Conservation (phyloP, 2,329 filamentous ascomycete species). For the Seiridium unicorne region DNA sequence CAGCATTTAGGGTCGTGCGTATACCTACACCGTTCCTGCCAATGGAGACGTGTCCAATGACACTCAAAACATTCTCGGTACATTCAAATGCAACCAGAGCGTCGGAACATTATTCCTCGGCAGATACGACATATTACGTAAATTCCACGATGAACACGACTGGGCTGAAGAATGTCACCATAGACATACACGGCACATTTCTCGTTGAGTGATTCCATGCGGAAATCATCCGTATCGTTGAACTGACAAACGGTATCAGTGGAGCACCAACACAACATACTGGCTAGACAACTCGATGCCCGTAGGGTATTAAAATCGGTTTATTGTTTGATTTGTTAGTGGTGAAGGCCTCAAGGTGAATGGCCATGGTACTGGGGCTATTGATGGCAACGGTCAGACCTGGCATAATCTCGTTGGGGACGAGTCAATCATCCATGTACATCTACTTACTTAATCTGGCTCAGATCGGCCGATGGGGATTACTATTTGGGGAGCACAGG, state of each 20-base stretch:
- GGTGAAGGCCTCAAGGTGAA: slow-evolving; percentile 48
- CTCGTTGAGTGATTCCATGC: slow-evolving; percentile 36
- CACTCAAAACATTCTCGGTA: slow-evolving; percentile 37
- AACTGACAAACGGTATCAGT: not conserved
- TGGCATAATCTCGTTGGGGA: slow-evolving; percentile 54
- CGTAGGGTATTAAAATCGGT: slow-evolving; percentile 55
- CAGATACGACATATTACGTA: slow-evolving; percentile 41
- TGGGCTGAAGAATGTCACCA: slow-evolving; percentile 36
- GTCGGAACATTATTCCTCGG: slow-evolving; percentile 34
- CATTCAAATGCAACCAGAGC: slow-evolving; percentile 38
- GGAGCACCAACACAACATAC: slow-evolving; percentile 27
- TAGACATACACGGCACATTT: slow-evolving; percentile 36
- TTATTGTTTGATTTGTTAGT: slow-evolving; percentile 52
- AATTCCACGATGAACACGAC: slow-evolving; percentile 43
- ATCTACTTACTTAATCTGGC: slow-evolving; percentile 30
- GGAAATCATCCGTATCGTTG: slow-evolving; percentile 31
- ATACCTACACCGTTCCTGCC: not conserved
- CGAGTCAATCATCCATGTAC: slow-evolving; percentile 39
- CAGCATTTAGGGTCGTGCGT: not conserved
- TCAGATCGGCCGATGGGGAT: slow-evolving; percentile 30
- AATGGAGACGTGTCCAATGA: slow-evolving; percentile 28
- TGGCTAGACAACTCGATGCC: slow-evolving; percentile 50
- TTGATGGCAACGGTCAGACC: slow-evolving; percentile 54
- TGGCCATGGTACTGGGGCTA: slow-evolving; percentile 49
- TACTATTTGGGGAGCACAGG: slow-evolving; percentile 46